Conservation (phyloP, 257 asterid genomes). For the Solanum virginianum region DNA sequence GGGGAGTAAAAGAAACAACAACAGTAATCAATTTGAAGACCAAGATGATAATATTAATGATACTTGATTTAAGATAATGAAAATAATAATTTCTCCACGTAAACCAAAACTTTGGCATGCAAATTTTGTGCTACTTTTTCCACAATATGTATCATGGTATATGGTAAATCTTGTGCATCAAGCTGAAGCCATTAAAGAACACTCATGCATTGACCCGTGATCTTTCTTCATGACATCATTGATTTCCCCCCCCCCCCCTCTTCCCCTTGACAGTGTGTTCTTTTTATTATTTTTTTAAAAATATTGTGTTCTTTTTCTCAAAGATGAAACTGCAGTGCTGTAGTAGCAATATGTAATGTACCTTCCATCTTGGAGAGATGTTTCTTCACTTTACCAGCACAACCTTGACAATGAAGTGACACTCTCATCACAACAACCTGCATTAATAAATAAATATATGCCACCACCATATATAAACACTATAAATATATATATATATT, state of each 20-base stretch:
- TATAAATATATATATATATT: background rate
- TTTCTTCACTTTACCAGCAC: constrained; percentile 74
- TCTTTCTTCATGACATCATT: background rate
- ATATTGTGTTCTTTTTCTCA: background rate
- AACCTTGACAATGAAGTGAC: constrained; percentile 84
- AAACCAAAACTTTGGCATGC: background rate
- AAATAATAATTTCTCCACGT: too few species aligned
- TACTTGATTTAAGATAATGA: too few species aligned
- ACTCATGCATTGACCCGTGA: background rate
- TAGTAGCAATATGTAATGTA: constrained; percentile 1
- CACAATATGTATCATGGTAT: background rate
- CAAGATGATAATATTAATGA: too few species aligned
- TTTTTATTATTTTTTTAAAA: background rate
- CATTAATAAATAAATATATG: background rate
- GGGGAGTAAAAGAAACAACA: too few species aligned
- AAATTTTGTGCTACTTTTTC: background rate
- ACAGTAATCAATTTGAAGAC: too few species aligned
- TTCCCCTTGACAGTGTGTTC: background rate
- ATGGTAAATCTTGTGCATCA: background rate
- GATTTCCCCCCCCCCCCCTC: too few species aligned
- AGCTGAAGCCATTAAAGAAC: background rate
- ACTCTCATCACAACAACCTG: constrained; percentile 89
- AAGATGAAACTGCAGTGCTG: background rate
- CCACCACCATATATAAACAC: background rate
- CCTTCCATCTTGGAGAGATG: constrained; percentile 88